Evolutionary conservation across 2,329 filamentous ascomycete species (phyloP), one percentile per base, ranked within the genome.

Genomic region (Talaromyces sp.): DNA sequence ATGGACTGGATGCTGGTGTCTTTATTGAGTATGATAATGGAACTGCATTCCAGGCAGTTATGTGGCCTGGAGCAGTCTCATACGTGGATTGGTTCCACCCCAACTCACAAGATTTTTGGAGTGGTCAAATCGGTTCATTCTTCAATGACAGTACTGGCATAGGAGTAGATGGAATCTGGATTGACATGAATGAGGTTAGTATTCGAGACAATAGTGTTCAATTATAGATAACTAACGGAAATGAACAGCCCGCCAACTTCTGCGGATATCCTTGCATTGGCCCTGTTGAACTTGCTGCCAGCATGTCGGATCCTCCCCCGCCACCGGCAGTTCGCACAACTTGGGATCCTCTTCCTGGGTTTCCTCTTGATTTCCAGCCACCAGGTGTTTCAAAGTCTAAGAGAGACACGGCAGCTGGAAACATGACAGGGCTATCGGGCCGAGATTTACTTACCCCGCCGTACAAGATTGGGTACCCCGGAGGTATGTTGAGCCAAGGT

Each of bases 11-110:
- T 8, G 75, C 82, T 14, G 81, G 77, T 17, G 71, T 84, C 10
- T 85, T 86, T 69, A 68, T 85, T 27, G 80, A 82, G 55, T 67
- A 69, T 5, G 64, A 67, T 32, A 86, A 91, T 65, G 88, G 80
- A 13, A 77, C 78, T n/a, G 70, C 82, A 26, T 83, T 81, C 63
- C 67, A 81, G 61, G 84, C 75, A 17, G 88, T 90, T 17, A 89
- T 93, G 31, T 93, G 90, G 90, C 87, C 90, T 3, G 90, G 90
- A 50, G 82, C 86, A 10, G 84, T 87, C 0, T 87, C 84, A 7
- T 91, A 87, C 73, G 88, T 88, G 0, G 90, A 93, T 71, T 93
- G 89, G 89, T 91, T 92, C 68, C 77, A 86, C 24, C 80, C 82
- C 5, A 84, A 85, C 57, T 83, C 85, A 1, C 81, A 86, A 52